Percentiles rank a stretch among this genome's conserved stretches.
phyloP scores from a whole-genome alignment of 805 yeast genomes.

The Cyberlindnera suaveolens region DNA sequence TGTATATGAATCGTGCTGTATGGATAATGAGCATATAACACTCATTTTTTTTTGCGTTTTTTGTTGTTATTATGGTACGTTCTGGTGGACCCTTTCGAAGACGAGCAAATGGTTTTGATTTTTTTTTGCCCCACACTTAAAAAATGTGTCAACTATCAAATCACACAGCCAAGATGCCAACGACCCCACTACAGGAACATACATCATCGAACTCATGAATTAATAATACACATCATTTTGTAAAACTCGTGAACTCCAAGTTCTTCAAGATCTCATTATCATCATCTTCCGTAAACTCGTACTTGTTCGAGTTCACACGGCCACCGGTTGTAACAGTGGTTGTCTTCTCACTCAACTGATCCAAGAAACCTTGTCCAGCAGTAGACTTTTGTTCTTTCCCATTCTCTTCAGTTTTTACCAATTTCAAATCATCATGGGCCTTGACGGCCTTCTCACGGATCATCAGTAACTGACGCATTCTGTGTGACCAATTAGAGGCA shows the following conservation, averaged over 20 bases:
- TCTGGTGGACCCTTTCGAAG: background rate
- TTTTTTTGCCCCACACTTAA: background rate
- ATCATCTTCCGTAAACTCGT: conserved; percentile 17
- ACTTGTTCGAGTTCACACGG: conserved; percentile 13
- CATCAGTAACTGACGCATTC: conserved; percentile 48
- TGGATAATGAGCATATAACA: too few relatives aligned
- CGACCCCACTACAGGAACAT: background rate
- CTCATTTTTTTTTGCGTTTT: too few relatives aligned
- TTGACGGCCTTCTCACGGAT: conserved; percentile 27
- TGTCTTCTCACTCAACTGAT: conserved; percentile 10
- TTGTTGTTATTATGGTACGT: background rate
- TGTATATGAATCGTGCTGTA: background rate
- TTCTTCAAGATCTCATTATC: conserved; percentile 22
- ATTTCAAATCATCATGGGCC: conserved; percentile 9
- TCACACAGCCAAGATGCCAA: background rate
- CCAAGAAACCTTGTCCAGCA: conserved; percentile 21
- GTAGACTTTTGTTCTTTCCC: conserved; percentile 10
- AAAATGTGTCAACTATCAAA: background rate
- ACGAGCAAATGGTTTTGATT: background rate
- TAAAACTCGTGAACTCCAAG: conserved; percentile 23
- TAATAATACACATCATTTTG: conserved; percentile 13
- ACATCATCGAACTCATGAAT: background rate
- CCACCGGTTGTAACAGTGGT: conserved; percentile 1
- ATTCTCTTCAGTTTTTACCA: conserved; percentile 5
- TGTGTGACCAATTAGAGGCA: conserved; percentile 60